A percentile compares a stretch with the other conserved stretches of the same genome.
Conservation (phyloP, 495 filamentous ascomycete genomes). For the Podospora conica region DNA sequence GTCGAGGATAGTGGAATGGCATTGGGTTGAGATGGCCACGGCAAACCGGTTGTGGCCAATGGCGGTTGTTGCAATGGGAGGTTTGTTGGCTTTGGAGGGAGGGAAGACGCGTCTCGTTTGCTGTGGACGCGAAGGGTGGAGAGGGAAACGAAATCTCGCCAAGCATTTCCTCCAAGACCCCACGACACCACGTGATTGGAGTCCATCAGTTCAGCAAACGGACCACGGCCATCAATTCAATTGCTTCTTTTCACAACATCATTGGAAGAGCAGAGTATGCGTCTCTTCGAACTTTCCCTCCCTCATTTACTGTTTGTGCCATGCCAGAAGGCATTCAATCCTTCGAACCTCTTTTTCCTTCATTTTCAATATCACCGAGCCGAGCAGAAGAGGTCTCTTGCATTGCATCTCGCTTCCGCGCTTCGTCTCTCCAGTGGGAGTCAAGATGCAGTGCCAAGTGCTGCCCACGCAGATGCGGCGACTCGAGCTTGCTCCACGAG, state of each 20-base stretch:
- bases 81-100: background rate
- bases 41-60: background rate
- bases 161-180: background rate
- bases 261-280: background rate
- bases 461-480: too few species aligned
- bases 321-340: too few species aligned
- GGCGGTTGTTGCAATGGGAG: background rate
- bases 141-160: background rate
- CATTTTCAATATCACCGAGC: background rate
- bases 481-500: too few species aligned
- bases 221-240: background rate
- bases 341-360: background rate
- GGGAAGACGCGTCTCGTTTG: background rate
- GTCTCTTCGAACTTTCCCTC: too few species aligned
- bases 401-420: background rate
- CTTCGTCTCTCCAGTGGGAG: background rate
- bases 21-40: background rate
- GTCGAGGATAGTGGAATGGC: background rate
- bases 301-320: too few species aligned
- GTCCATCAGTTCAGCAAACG: background rate
- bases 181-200: background rate
- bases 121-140: background rate
- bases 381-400: too few species aligned
- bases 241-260: background rate
- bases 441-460: background rate